Base-by-base conservation (phyloP, 306 rosid genomes). In the Datisca glomerata region DNA sequence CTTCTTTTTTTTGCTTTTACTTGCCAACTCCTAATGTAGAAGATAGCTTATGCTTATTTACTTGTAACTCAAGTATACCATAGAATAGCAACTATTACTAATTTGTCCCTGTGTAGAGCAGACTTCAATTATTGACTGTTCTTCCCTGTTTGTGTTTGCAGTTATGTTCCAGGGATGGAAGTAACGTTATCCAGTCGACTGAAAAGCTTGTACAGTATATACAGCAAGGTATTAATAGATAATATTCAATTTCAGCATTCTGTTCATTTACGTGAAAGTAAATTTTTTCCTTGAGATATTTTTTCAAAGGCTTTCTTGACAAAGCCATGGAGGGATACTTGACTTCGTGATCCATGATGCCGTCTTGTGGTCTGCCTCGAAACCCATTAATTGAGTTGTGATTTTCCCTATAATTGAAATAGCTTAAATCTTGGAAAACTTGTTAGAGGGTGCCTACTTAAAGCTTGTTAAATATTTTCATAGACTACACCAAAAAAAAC, bases 161-260 rank as follows among this genome's bases (percentile, higher is more conserved):
- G 97, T 49, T 87, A 87, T 51, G 83, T 87, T 51, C 97, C 97
- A 3, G 94, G 97, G 42, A 87, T 83, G 97, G 97, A 87, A 69
- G 94, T 87, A 22, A 87, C 80, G 39, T 67, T 87, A 59, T 87
- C 83, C 44, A 84, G 94, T 71, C 75, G 94, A 49, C 68, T 87
- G 19, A 87, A 87, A 69, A 87, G 97, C 76, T 70, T 87, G 57
- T 87, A 79, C 56, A 80, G 97, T 59, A 79, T 87, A 66, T 79
- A 76, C 63, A 83, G 85, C 70, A 87, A 87, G 97, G 97, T 87
- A 76, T 47, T 47, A 42, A 21, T 33, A 6, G 16, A 48, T 14
- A 41, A 29, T 21, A 39, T 44, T 25, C 8, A 19, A 9, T 42
- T 40, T 18, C 32, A 15, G 35, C 32, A 10, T 63, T 36, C 21